Evolutionary conservation across 257 asterid genomes (phyloP).

Genomic region (Solanum neorickii): DNA sequence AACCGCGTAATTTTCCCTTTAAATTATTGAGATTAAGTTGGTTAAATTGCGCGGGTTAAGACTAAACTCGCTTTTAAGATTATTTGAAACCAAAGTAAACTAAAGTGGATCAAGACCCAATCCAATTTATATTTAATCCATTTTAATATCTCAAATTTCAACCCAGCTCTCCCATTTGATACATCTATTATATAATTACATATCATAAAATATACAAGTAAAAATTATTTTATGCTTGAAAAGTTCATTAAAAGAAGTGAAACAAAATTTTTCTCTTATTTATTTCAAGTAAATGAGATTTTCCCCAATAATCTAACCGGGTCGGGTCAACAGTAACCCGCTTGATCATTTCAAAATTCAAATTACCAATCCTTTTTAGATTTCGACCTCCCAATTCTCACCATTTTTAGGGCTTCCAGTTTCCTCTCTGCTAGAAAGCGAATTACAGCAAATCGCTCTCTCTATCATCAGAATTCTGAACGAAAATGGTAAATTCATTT

Average conservation of each 20-base stretch:
- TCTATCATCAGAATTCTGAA: not conserved
- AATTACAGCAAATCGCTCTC: not conserved
- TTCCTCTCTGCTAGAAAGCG: not conserved
- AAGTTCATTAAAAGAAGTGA: too few relatives aligned
- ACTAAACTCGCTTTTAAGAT: rapidly evolving
- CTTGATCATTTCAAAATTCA: not conserved
- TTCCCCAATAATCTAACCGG: not conserved
- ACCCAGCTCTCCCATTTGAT: rapidly evolving
- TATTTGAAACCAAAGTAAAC: too few relatives aligned
- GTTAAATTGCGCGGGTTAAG: not conserved
- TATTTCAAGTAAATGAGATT: not conserved
- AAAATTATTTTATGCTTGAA: not conserved
- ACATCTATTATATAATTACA: too few relatives aligned
- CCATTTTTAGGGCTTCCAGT: not conserved
- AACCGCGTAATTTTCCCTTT: too few relatives aligned
- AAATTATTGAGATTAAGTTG: too few relatives aligned
- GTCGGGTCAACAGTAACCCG: not conserved
- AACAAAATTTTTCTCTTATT: not conserved
- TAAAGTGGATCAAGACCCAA: too few relatives aligned
- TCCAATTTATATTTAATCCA: too few relatives aligned
- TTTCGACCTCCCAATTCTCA: not conserved
- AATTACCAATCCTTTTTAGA: not conserved
- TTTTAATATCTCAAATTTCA: not conserved
- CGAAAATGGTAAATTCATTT: not conserved
- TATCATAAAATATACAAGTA: too few relatives aligned